These are phyloP conservation scores for Phyllosticta capitalensis DNA, from an alignment of 2,329 filamentous ascomycete species.

Conservation along the genomic window DNA sequence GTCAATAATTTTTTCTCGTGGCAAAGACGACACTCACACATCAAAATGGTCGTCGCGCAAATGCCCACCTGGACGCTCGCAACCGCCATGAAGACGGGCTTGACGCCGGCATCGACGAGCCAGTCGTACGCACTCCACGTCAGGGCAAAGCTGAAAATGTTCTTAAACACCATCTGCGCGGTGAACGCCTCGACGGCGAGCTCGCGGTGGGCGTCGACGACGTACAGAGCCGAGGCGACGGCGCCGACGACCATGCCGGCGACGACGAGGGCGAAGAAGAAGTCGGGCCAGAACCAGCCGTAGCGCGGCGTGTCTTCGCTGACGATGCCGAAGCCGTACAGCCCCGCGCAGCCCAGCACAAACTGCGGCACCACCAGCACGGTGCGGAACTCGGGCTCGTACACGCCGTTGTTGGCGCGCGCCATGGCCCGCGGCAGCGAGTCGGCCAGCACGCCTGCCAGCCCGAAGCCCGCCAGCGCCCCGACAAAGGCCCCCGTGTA, in stretches of 20 bases:
- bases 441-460: conserved; percentile 69
- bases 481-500: conserved; percentile 83
- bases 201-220: conserved; percentile 88
- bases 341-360: conserved; percentile 63
- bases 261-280: conserved; percentile 78
- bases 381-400: conserved; percentile 87
- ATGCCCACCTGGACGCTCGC: conserved; percentile 68
- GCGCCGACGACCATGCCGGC: conserved; percentile 88
- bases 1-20: not conserved
- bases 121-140: conserved; percentile 81
- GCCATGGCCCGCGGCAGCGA: conserved; percentile 62
- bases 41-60: conserved; percentile 64
- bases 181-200: conserved; percentile 84
- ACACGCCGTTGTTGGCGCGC: conserved; percentile 65
- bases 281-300: conserved; percentile 63
- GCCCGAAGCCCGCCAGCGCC: conserved; percentile 63
- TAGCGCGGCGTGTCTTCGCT: conserved; percentile 52
- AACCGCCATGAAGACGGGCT: conserved; percentile 59
- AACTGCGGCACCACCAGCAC: conserved; percentile 75
- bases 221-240: conserved; percentile 75
- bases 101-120: conserved; percentile 55
- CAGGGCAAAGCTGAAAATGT: conserved; percentile 79
- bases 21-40: conserved; percentile 53
- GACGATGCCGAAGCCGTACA: conserved; percentile 78
- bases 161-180: conserved; percentile 86